These are phyloP conservation scores for Populus hybrid DNA, from an alignment of 441 rosid genomes.

Conservation along the genomic window DNA sequence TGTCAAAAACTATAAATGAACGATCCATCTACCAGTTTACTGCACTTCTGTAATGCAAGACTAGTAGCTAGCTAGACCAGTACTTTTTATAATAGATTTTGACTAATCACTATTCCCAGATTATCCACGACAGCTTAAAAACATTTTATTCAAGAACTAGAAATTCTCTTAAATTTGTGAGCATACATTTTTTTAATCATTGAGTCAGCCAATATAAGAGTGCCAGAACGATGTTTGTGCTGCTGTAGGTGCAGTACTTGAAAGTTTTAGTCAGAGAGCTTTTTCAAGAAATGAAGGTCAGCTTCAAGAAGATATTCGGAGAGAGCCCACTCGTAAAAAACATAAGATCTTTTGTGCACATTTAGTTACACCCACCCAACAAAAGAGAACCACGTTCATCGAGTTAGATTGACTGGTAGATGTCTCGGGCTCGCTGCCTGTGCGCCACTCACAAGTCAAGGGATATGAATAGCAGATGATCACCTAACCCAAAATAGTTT, in stretches of 20 bases:
- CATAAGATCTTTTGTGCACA: not conserved
- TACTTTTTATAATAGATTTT: not conserved
- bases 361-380: too few species aligned
- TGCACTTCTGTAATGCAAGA: not conserved
- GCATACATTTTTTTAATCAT: too few species aligned
- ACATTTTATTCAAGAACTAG: too few species aligned
- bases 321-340: too few species aligned
- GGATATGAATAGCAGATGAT: slow-evolving; percentile 24
- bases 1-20: not conserved
- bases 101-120: not conserved
- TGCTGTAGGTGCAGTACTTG: too few species aligned
- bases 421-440: not conserved
- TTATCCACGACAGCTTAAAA: too few species aligned
- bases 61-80: not conserved
- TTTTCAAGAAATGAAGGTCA: not conserved
- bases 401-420: slow-evolving; percentile 36
- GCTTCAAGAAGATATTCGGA: not conserved
- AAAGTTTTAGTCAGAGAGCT: too few species aligned
- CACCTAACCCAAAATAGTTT: slow-evolving; percentile 20
- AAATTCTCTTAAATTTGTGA: too few species aligned
- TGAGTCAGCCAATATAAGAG: too few species aligned
- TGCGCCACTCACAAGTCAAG: slow-evolving; percentile 20
- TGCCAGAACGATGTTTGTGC: too few species aligned
- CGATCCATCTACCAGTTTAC: not conserved
- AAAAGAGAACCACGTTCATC: not conserved